Percentiles rank a stretch among this genome's conserved stretches.
phyloP scores from a whole-genome alignment of 169 alveolate genomes.

The Eimeria necatrix region DNA sequence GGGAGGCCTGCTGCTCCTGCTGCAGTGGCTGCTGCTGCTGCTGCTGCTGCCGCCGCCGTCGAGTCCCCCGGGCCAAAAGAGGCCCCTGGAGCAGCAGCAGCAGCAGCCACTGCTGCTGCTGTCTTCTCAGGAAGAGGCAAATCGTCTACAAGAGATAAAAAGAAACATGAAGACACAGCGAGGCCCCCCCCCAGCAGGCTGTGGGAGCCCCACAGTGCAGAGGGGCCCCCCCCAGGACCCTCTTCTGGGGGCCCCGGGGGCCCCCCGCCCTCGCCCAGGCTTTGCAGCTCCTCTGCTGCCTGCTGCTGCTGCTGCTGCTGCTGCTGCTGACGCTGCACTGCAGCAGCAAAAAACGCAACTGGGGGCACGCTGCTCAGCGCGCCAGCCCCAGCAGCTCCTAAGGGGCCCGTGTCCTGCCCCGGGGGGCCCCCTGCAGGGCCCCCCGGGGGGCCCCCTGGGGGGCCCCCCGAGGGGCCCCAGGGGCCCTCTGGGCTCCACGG shows the following conservation, averaged over 20 bases:
- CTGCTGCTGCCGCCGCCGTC: slow-evolving; percentile 18
- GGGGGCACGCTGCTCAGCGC: slow-evolving; percentile 6
- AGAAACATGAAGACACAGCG: slow-evolving; percentile 8
- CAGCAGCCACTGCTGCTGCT: slow-evolving; percentile 53
- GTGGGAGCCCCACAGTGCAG: slow-evolving; percentile 7
- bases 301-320: slow-evolving; percentile 18
- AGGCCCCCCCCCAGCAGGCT: background rate
- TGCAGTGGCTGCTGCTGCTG: slow-evolving; percentile 52
- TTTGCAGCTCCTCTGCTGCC: slow-evolving; percentile 28
- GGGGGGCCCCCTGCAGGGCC: slow-evolving; percentile 4
- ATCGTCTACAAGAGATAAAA: slow-evolving; percentile 18
- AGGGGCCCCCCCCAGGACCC: slow-evolving; percentile 8
- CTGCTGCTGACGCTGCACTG: slow-evolving; percentile 62
- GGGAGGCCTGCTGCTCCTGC: slow-evolving; percentile 26
- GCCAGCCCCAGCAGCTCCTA: background rate
- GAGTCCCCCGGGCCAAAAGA: slow-evolving; percentile 8
- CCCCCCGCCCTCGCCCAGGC: background rate
- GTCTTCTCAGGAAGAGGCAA: slow-evolving; percentile 22
- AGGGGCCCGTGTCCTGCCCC: background rate
- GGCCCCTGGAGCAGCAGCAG: slow-evolving; percentile 13
- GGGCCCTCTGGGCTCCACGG: background rate
- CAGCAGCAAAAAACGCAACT: slow-evolving; percentile 21
- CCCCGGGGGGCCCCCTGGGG: background rate
- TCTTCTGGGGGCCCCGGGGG: background rate
- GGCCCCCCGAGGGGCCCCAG: background rate